Evolutionary conservation across 2,329 filamentous ascomycete genomes (phyloP).

Genomic region (Sporothrix globosa): DNA sequence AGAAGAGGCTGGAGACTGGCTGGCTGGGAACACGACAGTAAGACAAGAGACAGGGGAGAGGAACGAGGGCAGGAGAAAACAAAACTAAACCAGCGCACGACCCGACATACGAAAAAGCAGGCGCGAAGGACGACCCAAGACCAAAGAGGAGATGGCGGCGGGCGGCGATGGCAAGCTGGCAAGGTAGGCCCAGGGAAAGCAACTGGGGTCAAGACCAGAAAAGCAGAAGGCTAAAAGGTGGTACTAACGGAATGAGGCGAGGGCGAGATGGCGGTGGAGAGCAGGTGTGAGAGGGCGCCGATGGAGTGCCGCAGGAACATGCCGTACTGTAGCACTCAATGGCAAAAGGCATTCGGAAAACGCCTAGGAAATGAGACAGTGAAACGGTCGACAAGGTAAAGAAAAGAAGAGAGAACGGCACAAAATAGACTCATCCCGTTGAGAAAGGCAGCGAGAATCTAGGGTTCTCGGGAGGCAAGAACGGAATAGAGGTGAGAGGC

Average conservation of each 20-base stretch:
- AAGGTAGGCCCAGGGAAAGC: slow-evolving; percentile 2
- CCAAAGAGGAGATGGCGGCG: slow-evolving; percentile 23
- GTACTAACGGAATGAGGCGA: slow-evolving; percentile 28
- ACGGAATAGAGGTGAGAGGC: neutral
- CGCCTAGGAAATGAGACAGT: neutral
- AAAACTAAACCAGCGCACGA: slow-evolving; percentile 13
- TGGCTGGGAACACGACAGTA: neutral
- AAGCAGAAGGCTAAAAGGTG: slow-evolving; percentile 28
- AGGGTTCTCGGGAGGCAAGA: neutral
- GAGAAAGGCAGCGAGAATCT: neutral
- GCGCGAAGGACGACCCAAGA: neutral
- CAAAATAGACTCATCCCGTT: neutral
- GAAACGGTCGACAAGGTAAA: neutral
- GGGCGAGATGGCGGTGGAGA: slow-evolving; percentile 22
- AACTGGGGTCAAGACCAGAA: slow-evolving; percentile 9
- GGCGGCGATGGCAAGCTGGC: slow-evolving; percentile 24
- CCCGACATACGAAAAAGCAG: slow-evolving; percentile 21
- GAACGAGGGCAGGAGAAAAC: slow-evolving; percentile 10
- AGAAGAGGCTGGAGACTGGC: neutral
- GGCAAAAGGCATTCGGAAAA: neutral
- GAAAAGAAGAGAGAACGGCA: neutral
- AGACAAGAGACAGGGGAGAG: slow-evolving; percentile 17
- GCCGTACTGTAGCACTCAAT: slow-evolving; percentile 9
- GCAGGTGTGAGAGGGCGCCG: slow-evolving; percentile 10
- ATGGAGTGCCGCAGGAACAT: neutral